Conservation (phyloP, 1,139 yeast genomes). For the Taiozyma sp. region DNA sequence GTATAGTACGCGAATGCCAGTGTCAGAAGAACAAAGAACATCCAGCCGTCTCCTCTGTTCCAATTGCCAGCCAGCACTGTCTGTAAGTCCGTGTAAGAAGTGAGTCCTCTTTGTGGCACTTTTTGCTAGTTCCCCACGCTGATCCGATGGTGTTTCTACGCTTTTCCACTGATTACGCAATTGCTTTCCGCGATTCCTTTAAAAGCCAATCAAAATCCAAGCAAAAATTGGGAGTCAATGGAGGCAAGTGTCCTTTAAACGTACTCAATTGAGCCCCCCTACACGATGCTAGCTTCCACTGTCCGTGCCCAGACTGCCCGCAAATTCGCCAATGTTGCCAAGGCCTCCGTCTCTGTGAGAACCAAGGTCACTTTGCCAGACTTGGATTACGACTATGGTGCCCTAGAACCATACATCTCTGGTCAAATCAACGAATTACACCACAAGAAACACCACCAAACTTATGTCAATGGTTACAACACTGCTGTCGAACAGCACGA, state of each 20-base stretch:
- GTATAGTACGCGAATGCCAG: constrained; percentile 1
- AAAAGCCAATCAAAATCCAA: neutral
- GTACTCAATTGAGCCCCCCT: neutral
- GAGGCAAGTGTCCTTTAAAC: neutral
- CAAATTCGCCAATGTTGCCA: neutral
- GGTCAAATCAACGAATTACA: constrained; percentile 89
- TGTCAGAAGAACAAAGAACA: neutral
- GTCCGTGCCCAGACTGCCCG: constrained; percentile 2
- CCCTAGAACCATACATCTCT: constrained; percentile 86
- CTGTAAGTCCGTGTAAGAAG: too few relatives aligned
- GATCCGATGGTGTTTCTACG: neutral
- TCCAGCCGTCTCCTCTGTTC: neutral
- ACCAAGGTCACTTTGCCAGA: constrained; percentile 80
- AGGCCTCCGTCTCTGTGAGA: constrained; percentile 27
- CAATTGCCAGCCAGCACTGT: neutral
- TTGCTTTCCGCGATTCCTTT: neutral
- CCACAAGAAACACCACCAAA: constrained; percentile 92
- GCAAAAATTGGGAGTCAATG: neutral
- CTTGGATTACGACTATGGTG: constrained; percentile 82
- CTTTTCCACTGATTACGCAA: neutral
- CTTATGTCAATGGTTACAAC: constrained; percentile 88
- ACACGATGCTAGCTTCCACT: neutral
- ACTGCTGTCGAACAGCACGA: constrained; percentile 74
- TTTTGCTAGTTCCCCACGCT: neutral
- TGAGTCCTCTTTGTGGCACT: too few relatives aligned